A percentile compares a stretch with the other conserved stretches of the same genome.
Evolutionary conservation across 768 basidiomycete genomes (phyloP).

Genomic region (Agaricus blazei): DNA sequence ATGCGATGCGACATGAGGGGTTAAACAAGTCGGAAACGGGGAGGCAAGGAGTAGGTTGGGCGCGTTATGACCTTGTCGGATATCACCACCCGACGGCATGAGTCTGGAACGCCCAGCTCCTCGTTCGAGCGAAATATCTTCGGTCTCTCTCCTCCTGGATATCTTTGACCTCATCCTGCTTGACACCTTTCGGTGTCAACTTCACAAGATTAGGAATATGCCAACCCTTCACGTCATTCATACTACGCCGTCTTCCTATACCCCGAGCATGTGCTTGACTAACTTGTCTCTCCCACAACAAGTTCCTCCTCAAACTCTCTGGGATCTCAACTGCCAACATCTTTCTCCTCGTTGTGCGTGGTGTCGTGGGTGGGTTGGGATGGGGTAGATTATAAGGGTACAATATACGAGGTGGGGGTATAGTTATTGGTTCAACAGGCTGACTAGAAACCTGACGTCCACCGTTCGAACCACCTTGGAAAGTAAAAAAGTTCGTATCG

Average conservation of each 20-base stretch:
- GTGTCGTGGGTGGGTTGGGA: slow-evolving; percentile 65
- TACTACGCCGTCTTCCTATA: slow-evolving; percentile 24
- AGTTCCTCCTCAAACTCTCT: slow-evolving; percentile 74
- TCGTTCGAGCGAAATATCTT: slow-evolving; percentile 51
- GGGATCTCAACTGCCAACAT: slow-evolving; percentile 86
- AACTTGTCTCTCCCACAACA: slow-evolving; percentile 77
- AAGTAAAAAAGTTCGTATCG: slow-evolving; percentile 1
- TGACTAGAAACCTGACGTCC: slow-evolving; percentile 12
- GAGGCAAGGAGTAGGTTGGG: neutral
- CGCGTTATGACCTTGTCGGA: neutral
- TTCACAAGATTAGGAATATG: slow-evolving; percentile 35
- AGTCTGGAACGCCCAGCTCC: slow-evolving; percentile 67
- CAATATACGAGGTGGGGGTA: slow-evolving; percentile 37
- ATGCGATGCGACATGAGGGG: neutral
- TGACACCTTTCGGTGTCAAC: slow-evolving; percentile 31
- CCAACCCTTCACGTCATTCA: slow-evolving; percentile 24
- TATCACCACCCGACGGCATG: slow-evolving; percentile 59
- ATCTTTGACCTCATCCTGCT: slow-evolving; percentile 12
- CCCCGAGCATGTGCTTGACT: slow-evolving; percentile 45
- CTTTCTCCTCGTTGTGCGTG: slow-evolving; percentile 75
- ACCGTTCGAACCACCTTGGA: slow-evolving; percentile 5
- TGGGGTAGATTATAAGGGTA: slow-evolving; percentile 74
- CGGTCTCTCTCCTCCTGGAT: slow-evolving; percentile 34
- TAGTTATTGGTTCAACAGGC: slow-evolving; percentile 36
- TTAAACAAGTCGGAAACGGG: neutral